A percentile compares a stretch with the other conserved stretches of the same genome.
These are phyloP conservation scores for Hypoxylon subgilvum DNA, from an alignment of 495 filamentous ascomycete genomes.

Conservation along the genomic window DNA sequence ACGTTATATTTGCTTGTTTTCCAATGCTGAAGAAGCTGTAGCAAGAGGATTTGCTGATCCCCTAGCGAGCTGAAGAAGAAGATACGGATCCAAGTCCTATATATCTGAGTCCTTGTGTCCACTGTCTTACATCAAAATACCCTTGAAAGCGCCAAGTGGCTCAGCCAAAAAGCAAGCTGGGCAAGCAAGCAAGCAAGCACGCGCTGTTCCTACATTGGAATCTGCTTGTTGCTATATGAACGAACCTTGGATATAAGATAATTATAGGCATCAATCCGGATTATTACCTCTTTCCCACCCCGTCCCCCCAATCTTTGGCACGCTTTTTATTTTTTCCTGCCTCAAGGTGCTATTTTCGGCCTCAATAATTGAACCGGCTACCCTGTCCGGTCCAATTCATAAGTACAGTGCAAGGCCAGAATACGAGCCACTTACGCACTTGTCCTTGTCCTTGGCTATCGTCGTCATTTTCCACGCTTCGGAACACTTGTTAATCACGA, in stretches of 20 bases:
- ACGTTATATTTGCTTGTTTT: slow-evolving; percentile 4
- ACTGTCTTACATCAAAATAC: neutral
- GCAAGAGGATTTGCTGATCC: slow-evolving; percentile 15
- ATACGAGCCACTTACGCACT: no score
- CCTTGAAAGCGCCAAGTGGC: slow-evolving; percentile 13
- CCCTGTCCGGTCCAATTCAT: slow-evolving; percentile 14
- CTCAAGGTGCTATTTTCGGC: slow-evolving; percentile 23
- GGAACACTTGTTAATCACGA: slow-evolving; percentile 21
- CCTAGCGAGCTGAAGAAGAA: neutral
- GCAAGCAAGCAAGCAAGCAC: slow-evolving; percentile 28
- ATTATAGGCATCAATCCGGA: neutral
- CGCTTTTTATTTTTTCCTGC: slow-evolving; percentile 2
- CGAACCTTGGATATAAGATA: neutral
- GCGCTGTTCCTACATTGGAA: slow-evolving; percentile 28
- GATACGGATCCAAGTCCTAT: neutral
- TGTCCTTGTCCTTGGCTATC: neutral
- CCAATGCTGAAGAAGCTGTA: slow-evolving; percentile 1
- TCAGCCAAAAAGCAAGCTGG: slow-evolving; percentile 15
- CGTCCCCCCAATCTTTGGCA: neutral
- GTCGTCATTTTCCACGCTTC: slow-evolving; percentile 4
- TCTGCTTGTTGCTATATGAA: slow-evolving; percentile 16
- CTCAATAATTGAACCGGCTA: slow-evolving; percentile 24
- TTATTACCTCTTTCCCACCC: slow-evolving; percentile 4
- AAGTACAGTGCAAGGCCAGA: neutral
- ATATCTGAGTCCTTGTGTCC: neutral